These are phyloP conservation scores for Venturia asperata DNA, from an alignment of 2,329 filamentous ascomycete species.

Conservation along the genomic window DNA sequence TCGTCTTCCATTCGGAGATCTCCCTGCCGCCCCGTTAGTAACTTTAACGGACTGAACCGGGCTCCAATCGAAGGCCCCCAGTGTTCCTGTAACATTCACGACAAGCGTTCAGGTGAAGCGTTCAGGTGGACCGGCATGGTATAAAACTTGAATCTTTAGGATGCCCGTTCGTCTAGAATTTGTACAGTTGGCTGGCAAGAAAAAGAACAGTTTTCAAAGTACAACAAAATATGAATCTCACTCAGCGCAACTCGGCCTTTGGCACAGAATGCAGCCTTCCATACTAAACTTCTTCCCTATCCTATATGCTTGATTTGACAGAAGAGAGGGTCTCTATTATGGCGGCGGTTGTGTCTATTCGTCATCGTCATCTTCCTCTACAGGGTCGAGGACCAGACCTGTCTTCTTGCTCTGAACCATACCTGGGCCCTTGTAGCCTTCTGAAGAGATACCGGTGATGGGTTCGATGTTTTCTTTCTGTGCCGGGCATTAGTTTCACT, in stretches of 20 bases:
- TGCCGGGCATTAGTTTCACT: not conserved
- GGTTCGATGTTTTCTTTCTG: conserved; percentile 60
- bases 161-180: conserved; percentile 8
- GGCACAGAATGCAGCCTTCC: not conserved
- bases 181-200: conserved; percentile 12
- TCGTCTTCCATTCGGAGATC: too few species aligned
- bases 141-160: conserved; percentile 1
- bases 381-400: conserved; percentile 12
- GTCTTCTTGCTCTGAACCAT: conserved; percentile 57
- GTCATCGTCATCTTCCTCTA: conserved; percentile 18
- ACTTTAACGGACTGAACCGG: too few species aligned
- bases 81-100: not conserved
- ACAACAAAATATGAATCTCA: not conserved
- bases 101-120: not conserved
- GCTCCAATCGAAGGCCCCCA: too few species aligned
- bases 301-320: conserved; percentile 4
- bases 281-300: not conserved
- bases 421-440: conserved; percentile 71
- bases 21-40: too few species aligned
- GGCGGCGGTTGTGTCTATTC: conserved; percentile 5
- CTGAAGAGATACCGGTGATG: conserved; percentile 73
- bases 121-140: not conserved
- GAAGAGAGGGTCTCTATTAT: conserved; percentile 4
- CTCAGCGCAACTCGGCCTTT: not conserved
- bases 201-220: conserved; percentile 10